Evolutionary conservation across 2,329 filamentous ascomycete genomes (phyloP), one percentile per base, ranked within the genome.

Genomic region (Laburnicola sp.): DNA sequence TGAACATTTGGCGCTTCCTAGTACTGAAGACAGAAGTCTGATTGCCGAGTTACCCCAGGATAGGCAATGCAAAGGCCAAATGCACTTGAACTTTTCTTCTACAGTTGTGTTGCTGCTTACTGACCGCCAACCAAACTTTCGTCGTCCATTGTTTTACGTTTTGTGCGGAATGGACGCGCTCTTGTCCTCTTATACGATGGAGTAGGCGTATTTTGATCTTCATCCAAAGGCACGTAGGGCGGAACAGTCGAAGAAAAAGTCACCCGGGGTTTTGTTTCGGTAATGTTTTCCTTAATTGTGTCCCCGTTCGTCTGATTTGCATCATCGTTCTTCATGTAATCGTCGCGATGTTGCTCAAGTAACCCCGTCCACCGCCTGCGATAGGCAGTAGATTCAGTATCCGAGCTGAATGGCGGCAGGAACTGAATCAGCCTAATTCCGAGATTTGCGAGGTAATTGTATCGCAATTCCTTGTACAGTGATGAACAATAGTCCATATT

Each of bases 361-460:
- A 37, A n/a, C 9, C 35, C 39, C 7, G 48, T 51, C 48, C 48
- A 51, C 8, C 42, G 38, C n/a, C 16, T 46, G 3, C 48, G 48
- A 46, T 45, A 51, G 6, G 48, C 43, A 23, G 36, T 40, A 27
- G 42, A 8, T 10, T 36, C 25, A 2, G 30, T 26, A 4, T 8
- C 10, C 37, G 36, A n/a, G 3, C 35, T 37, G 6, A 51, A 25
- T 10, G 42, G 42, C 23, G 42, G 42, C 8, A 51, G 36, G 9
- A 45, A 37, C 6, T 26, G 27, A 6, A 51, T 46, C 26, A 45
- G 3, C 3, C 10, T 51, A 8, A 45, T 51, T 0, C 30, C 48
- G 21, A 51, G 27, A 16, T 10, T 30, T n/a, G 48, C 36, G 9
- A 51, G 25, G 36, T 53, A 44, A 21, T 53, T 48, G n/a, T 53